These are phyloP conservation scores for Candida pseudofarinosa DNA, from an alignment of 805 yeast species.

Conservation along the genomic window DNA sequence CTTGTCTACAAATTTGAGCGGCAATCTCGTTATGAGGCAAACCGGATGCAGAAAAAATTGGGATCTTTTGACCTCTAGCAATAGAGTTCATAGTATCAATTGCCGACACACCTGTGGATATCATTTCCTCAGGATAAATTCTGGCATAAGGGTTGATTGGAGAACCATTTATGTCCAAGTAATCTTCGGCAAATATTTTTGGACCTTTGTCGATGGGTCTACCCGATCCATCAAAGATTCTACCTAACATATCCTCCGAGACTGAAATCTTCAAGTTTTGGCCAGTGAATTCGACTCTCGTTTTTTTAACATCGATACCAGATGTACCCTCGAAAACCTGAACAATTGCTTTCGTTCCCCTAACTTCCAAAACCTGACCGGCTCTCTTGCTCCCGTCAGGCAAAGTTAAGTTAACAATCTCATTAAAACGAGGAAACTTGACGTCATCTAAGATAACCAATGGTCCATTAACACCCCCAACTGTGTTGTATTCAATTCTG, in stretches of 20 bases:
- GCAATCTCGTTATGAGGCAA: constrained; percentile 99
- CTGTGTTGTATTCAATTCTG: constrained; percentile 90
- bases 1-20: constrained; percentile 99
- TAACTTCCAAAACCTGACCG: constrained; percentile 97
- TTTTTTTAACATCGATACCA: constrained; percentile 97
- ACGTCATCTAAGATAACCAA: constrained; percentile 64
- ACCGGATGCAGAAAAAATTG: constrained; percentile 98
- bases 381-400: constrained; percentile 95
- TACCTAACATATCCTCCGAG: constrained; percentile 94
- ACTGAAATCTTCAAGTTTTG: constrained; percentile 90
- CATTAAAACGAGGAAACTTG: constrained; percentile 71
- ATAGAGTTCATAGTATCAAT: constrained; percentile 99
- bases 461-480: constrained; percentile 98
- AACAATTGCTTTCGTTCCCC: constrained; percentile 95
- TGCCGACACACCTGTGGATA: constrained; percentile 97
- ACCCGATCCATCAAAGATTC: constrained; percentile 98
- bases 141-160: constrained; percentile 98
- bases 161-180: constrained; percentile 96
- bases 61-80: constrained; percentile 99
- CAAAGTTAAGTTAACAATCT: constrained; percentile 91
- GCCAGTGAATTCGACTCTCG: constrained; percentile 96
- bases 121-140: constrained; percentile 99
- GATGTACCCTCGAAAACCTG: constrained; percentile 99
- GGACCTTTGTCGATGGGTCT: constrained; percentile 98
- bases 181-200: constrained; percentile 96